phyloP scores from a whole-genome alignment of 345 rosid genomes.

The Populus ilicifolia region DNA sequence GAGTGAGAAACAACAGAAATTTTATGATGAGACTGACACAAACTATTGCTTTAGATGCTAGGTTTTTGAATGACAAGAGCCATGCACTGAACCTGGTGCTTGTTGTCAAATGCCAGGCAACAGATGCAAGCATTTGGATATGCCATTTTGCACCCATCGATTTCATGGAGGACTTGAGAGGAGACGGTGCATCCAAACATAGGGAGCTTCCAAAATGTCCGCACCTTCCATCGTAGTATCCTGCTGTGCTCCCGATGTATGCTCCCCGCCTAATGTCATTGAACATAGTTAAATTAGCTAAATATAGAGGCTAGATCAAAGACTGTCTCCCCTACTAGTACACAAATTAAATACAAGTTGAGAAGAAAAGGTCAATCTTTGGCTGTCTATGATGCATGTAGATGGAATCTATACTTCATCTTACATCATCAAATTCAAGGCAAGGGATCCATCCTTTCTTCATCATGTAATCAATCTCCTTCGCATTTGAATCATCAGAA shows the following conservation, averaged over 20 bases:
- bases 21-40: not conserved
- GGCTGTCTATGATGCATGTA: not conserved
- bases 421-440: constrained; percentile 71
- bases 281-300: not conserved
- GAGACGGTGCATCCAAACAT: constrained; percentile 72
- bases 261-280: constrained; percentile 28
- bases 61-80: constrained; percentile 58
- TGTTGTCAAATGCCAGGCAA: constrained; percentile 51
- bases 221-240: constrained; percentile 66
- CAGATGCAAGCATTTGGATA: constrained; percentile 55
- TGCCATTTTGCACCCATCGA: constrained; percentile 39
- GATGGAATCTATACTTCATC: no score
- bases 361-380: not conserved
- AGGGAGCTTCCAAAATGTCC: constrained; percentile 77
- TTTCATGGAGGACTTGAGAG: constrained; percentile 48
- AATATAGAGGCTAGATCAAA: not conserved
- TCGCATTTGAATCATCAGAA: constrained; percentile 44
- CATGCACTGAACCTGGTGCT: constrained; percentile 59
- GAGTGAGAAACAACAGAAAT: no score
- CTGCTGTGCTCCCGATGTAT: constrained; percentile 47
- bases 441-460: constrained; percentile 65
- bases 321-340: not conserved
- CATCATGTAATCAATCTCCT: constrained; percentile 62
- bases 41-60: not conserved
- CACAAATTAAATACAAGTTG: not conserved